Evolutionary conservation across 257 asterid species (phyloP), one percentile per base, ranked within the genome.

Genomic region (Phtheirospermum japonicum): DNA sequence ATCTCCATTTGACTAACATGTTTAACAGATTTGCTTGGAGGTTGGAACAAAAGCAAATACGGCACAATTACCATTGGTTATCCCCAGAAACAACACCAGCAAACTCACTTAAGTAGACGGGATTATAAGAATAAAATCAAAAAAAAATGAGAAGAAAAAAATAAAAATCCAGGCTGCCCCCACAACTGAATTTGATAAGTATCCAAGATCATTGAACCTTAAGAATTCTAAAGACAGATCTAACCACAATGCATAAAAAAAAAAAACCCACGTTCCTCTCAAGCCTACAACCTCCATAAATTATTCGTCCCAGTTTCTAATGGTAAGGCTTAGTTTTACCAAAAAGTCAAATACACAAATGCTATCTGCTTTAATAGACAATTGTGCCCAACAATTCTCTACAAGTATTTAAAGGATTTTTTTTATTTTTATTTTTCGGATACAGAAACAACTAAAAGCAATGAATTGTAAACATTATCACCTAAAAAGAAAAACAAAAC

Each of bases 161-260:
- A n/a, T n/a, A n/a, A n/a, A n/a, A n/a, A n/a, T n/a, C n/a, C n/a
- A n/a, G n/a, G n/a, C n/a, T n/a, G n/a, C n/a, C n/a, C n/a, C n/a
- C n/a, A n/a, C n/a, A n/a, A n/a, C n/a, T n/a, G n/a, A n/a, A n/a
- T n/a, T n/a, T n/a, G n/a, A n/a, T n/a, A n/a, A n/a, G n/a, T n/a
- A n/a, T 32, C 65, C 43, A 26, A 45, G 31, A 50, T 63, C 37
- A 12, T 33, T 33, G n/a, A 33, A 33, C 9, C 42, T 20, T 9
- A 23, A 33, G 45, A 61, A 33, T 33, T 33, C 68, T 33, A 60
- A 34, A 58, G 11, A 30, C 45, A 4, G n/a, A 40, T 23, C 28
- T 31, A 17, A 31, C 36, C 13, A 34, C 40, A 23, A 36, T 9
- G 18, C 42, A 18, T 9, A 57, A n/a, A 5, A n/a, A n/a, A n/a